Base-by-base conservation (phyloP, 2,329 filamentous ascomycete species). In the Blastomyces parvus region DNA sequence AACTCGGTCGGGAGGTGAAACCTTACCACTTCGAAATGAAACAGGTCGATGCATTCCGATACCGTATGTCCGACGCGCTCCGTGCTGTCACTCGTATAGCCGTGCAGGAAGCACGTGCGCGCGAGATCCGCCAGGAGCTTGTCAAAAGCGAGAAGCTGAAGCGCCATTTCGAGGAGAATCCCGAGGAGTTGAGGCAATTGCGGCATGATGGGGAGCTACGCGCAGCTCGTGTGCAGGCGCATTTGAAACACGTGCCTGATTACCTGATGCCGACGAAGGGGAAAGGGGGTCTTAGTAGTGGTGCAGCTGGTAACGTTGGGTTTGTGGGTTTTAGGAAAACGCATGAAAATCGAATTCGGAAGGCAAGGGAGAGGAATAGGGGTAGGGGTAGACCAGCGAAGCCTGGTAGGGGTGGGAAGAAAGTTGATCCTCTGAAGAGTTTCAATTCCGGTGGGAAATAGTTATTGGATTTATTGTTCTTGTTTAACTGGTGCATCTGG, bases 121-220 rank as follows among this genome's bases (percentile, higher is more conserved):
- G 90, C 64, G 93, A 99, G 77, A 83, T 99, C 63, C 85, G 90
- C 62, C 87, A 93, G 74, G 94, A 97, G 75, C 82, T 99, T 14
- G 82, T 97, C 70, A 95, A 96, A 79, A 93, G 88, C 67, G 93
- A 97, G 72, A 97, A 96, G 77, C 80, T 99, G 62, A 92, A 94
- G 77, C 84, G 91, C 60, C 91, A 97, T 80, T 99, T 97, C 71
- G 94, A 97, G 73, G 94, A 99, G 76, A 97, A 99, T 74, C 94
- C 94, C 0, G 86, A 88, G 40, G 93, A 97, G 73, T 79, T 97
- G 67, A 85, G 86, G 46, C 91, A 96, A 73, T 81, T 97, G 68
- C 85, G 93, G 33, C 94, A 99, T 73, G 94, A 99, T 73, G 88
- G 87, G 46, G 93, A 97, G 74, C 81, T 96, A 63, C 84, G 91